A percentile compares a stretch with the other conserved stretches of the same genome.
phyloP scores from a whole-genome alignment of 2,329 filamentous ascomycete species.

The Aspergillus unguis region DNA sequence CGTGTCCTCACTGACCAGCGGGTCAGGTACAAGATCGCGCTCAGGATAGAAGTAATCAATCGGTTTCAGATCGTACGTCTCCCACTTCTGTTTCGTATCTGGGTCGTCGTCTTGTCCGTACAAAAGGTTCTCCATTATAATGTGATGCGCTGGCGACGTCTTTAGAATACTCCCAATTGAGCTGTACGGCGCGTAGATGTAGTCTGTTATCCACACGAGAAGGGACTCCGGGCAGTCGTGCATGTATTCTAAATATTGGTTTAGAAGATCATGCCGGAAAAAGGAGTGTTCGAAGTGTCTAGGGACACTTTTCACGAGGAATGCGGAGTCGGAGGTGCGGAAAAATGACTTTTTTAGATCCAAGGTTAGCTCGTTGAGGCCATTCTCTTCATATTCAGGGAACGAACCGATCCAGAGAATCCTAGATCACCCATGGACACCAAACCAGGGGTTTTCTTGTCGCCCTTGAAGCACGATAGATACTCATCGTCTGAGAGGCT shows the following conservation, averaged over 20 bases:
- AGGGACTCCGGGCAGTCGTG: constrained; percentile 56
- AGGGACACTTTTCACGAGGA: constrained; percentile 68
- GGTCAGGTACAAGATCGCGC: constrained; percentile 64
- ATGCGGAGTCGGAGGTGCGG: constrained; percentile 62
- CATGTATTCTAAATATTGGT: constrained; percentile 65
- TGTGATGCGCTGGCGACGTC: constrained; percentile 65
- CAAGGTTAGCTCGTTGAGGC: neutral
- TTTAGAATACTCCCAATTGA: constrained; percentile 61
- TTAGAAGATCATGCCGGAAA: constrained; percentile 64
- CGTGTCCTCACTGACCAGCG: constrained; percentile 61
- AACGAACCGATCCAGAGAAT: constrained; percentile 63
- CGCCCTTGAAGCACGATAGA: constrained; percentile 49
- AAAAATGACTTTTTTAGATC: constrained; percentile 60
- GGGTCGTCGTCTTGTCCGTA: constrained; percentile 54
- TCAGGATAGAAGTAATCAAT: constrained; percentile 73
- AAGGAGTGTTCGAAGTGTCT: constrained; percentile 68
- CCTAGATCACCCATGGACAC: constrained; percentile 65
- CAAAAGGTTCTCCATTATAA: constrained; percentile 74
- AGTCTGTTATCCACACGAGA: constrained; percentile 68
- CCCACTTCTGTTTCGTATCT: constrained; percentile 52
- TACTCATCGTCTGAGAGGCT: constrained; percentile 55
- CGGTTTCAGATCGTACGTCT: constrained; percentile 72
- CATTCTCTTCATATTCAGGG: neutral
- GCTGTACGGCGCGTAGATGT: constrained; percentile 55
- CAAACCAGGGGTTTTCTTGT: constrained; percentile 44